Percentiles rank a stretch among this genome's conserved stretches.
Evolutionary conservation across 106 monocot species (phyloP).

Genomic region (Vanilla planifolia): DNA sequence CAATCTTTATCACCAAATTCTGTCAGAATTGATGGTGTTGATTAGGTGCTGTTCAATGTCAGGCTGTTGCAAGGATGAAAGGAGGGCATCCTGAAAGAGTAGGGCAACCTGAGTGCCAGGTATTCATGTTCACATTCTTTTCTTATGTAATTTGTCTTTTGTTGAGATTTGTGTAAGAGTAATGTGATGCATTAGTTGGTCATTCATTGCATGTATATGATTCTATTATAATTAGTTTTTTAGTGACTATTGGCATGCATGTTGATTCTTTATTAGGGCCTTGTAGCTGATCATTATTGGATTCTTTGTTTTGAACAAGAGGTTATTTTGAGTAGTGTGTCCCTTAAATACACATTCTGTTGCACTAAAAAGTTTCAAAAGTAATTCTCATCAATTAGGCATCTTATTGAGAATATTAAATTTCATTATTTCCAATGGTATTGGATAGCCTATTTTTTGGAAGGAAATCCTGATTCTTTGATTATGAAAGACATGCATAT

Average conservation of each 20-base stretch:
- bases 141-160: constrained; percentile 5
- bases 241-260: too few species aligned
- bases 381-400: not conserved
- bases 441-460: not conserved
- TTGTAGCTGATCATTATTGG: not conserved
- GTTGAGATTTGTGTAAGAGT: too few species aligned
- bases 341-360: not conserved
- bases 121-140: constrained; percentile 9
- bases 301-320: not conserved
- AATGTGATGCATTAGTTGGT: too few species aligned
- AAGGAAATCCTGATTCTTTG: too few species aligned
- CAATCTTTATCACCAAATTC: not conserved
- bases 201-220: too few species aligned
- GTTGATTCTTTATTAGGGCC: not conserved
- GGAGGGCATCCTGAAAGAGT: constrained; percentile 57
- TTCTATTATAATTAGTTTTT: too few species aligned
- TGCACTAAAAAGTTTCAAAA: not conserved
- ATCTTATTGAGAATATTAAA: not conserved
- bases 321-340: not conserved
- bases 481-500: too few species aligned
- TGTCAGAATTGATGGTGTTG: constrained; percentile 7
- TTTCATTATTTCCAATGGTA: not conserved
- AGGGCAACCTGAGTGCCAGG: constrained; percentile 74
- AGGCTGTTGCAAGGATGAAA: constrained; percentile 56
- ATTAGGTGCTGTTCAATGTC: constrained; percentile 26